Percentiles rank a stretch among this genome's conserved stretches.
These are phyloP conservation scores for Eucalyptus decipiens DNA, from an alignment of 345 rosid species.

Conservation along the genomic window DNA sequence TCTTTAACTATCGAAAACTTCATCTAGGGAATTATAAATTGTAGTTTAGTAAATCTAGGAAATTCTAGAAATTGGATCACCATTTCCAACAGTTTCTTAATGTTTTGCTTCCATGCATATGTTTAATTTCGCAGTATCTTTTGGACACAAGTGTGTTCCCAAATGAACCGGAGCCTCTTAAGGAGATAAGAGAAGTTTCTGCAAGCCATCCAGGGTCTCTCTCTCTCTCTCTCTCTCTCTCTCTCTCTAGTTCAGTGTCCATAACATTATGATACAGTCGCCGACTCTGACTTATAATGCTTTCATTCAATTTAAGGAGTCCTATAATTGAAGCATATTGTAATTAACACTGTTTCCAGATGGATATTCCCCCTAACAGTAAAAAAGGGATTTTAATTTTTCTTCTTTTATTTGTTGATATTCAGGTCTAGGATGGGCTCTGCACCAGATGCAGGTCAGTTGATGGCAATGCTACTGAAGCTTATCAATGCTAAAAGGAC, in stretches of 20 bases:
- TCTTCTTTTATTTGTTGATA: neutral
- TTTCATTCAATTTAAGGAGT: neutral
- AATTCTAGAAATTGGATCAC: too few relatives aligned
- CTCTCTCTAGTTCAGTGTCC: neutral
- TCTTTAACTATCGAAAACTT: too few relatives aligned
- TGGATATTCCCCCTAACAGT: neutral
- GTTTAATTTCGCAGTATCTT: slow-evolving; percentile 29
- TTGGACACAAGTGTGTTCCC: slow-evolving; percentile 65
- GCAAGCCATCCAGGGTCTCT: slow-evolving; percentile 31
- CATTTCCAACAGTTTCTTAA: neutral
- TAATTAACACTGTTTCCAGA: neutral
- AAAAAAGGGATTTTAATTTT: neutral
- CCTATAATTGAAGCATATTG: neutral
- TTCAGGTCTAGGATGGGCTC: slow-evolving; percentile 33
- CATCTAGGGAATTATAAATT: neutral
- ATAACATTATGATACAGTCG: neutral
- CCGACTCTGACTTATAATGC: neutral
- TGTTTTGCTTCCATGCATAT: neutral
- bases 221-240: neutral
- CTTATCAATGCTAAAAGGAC: slow-evolving; percentile 47
- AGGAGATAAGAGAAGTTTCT: slow-evolving; percentile 45
- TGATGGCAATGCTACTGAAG: slow-evolving; percentile 41
- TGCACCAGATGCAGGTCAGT: slow-evolving; percentile 70
- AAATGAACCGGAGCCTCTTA: slow-evolving; percentile 45
- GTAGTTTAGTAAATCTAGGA: neutral